phyloP scores from a whole-genome alignment of 106 monocot species.

The Acorus calamus region DNA sequence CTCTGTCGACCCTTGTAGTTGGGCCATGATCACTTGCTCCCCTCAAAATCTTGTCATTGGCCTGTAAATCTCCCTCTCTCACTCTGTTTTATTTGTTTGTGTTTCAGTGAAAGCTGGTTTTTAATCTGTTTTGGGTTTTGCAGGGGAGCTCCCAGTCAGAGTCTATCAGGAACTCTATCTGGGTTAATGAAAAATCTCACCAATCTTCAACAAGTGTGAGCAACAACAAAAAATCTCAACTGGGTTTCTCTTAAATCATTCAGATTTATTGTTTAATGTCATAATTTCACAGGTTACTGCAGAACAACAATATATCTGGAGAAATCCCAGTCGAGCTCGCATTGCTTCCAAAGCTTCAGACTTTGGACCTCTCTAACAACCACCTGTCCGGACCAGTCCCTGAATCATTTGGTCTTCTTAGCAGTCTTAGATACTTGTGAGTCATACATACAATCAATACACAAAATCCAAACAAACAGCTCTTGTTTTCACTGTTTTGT shows the following conservation, averaged over 20 bases:
- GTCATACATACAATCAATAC: slow-evolving; percentile 4
- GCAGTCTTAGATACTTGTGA: slow-evolving; percentile 75
- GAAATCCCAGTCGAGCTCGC: slow-evolving; percentile 64
- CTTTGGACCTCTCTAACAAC: slow-evolving; percentile 87
- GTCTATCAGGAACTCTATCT: slow-evolving; percentile 73
- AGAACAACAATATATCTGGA: slow-evolving; percentile 93
- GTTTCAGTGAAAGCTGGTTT: background rate
- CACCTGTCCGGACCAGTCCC: slow-evolving; percentile 65
- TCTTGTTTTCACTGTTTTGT: background rate
- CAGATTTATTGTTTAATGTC: background rate
- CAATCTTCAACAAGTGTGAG: slow-evolving; percentile 91
- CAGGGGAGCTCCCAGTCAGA: slow-evolving; percentile 84
- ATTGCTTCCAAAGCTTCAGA: slow-evolving; percentile 70
- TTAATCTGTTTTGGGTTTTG: background rate
- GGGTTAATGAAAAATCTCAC: slow-evolving; percentile 68
- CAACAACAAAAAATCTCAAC: background rate
- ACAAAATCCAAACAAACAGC: slow-evolving; percentile 1
- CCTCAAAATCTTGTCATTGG: slow-evolving; percentile 69
- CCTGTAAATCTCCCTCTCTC: slow-evolving; percentile 29
- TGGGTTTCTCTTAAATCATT: background rate
- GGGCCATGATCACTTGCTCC: slow-evolving; percentile 97
- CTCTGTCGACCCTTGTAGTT: slow-evolving; percentile 95
- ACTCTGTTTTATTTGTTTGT: slow-evolving; percentile 1
- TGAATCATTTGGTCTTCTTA: slow-evolving; percentile 47
- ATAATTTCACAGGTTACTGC: slow-evolving; percentile 42